Conservation (phyloP, 306 rosid species). For the Casuarina cunninghamiana region DNA sequence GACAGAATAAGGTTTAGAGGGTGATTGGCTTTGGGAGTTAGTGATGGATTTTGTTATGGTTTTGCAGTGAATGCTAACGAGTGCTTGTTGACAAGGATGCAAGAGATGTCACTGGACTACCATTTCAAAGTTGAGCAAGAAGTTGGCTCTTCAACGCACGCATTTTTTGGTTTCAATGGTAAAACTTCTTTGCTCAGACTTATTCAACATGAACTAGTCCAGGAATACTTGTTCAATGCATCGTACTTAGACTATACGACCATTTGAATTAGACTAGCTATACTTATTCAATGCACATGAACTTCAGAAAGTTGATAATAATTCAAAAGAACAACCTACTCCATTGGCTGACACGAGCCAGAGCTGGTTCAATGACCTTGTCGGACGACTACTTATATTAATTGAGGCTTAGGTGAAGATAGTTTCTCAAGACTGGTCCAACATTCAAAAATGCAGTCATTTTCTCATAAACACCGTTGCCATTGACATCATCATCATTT, state of each 20-base stretch:
- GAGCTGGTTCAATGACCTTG: neutral
- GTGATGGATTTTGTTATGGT: neutral
- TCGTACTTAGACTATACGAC: neutral
- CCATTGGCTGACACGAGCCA: neutral
- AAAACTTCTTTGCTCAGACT: neutral
- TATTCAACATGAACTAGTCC: neutral
- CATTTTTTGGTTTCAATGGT: conserved; percentile 99
- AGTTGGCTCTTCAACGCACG: conserved; percentile 98
- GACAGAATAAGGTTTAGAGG: neutral
- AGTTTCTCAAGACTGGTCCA: neutral
- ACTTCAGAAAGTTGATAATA: neutral
- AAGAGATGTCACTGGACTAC: conserved; percentile 98
- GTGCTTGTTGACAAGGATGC: conserved; percentile 95
- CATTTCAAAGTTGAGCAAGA: conserved; percentile 99
- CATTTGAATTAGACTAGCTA: neutral
- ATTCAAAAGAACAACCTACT: neutral
- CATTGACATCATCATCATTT: neutral
- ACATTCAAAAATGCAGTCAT: neutral
- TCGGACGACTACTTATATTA: neutral
- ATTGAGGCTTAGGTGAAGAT: neutral
- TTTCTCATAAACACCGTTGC: neutral
- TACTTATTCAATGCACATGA: neutral
- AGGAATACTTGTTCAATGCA: neutral
- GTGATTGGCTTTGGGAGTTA: neutral
- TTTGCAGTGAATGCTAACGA: conserved; percentile 82